Evolutionary conservation across 2,329 filamentous ascomycete species (phyloP).

Genomic region (Scedosporium dehoogii): DNA sequence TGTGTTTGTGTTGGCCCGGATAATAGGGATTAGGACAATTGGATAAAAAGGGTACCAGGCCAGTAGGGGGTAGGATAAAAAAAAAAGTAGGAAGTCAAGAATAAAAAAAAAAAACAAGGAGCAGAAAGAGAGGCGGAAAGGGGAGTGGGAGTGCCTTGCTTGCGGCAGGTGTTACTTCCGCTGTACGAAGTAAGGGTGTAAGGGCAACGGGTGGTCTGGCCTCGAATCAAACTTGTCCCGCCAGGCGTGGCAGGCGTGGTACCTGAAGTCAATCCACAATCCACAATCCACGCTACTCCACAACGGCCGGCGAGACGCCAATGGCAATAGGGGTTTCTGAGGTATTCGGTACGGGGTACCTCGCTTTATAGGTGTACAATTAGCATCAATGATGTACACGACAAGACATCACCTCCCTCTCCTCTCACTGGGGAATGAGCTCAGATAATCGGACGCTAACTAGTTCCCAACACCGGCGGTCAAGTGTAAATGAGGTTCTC

Average conservation of each 20-base stretch:
- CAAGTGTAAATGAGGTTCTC: not conserved
- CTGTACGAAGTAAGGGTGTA: no score
- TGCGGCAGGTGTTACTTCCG: not conserved
- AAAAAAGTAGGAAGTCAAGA: not conserved
- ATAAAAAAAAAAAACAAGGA: not conserved
- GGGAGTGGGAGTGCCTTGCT: slow-evolving; percentile 1
- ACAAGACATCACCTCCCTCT: no score
- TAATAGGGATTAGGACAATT: slow-evolving; percentile 2
- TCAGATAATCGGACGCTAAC: not conserved
- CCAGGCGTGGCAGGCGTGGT: not conserved
- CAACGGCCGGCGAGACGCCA: not conserved
- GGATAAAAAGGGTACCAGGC: slow-evolving; percentile 1
- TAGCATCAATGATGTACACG: no score
- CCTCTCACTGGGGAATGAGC: no score
- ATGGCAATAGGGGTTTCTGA: not conserved
- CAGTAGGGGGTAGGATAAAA: not conserved
- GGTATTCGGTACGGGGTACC: not conserved
- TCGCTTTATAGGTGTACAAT: no score
- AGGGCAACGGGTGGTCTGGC: no score
- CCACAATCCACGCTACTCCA: not conserved
- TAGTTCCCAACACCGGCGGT: not conserved
- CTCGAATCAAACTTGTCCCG: not conserved
- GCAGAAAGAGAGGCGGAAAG: not conserved
- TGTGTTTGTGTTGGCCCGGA: not conserved
- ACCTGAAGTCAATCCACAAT: not conserved